phyloP scores from a whole-genome alignment of 2,329 filamentous ascomycete genomes.

The Fusarium transvaalense region DNA sequence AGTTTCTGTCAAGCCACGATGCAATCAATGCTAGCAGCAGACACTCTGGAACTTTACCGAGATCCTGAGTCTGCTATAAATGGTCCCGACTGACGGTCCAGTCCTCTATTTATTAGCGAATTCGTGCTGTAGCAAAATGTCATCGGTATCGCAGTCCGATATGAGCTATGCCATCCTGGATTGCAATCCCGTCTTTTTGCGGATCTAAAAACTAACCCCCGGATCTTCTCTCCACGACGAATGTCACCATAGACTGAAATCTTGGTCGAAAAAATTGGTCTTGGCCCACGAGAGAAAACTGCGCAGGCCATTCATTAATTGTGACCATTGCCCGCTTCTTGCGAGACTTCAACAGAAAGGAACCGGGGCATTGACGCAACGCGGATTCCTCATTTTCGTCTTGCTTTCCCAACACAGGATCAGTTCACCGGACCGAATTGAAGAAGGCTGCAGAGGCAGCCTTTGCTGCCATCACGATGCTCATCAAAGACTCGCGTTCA shows the following conservation, averaged over 20 bases:
- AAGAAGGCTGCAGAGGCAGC: background rate
- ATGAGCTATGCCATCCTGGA: slow-evolving; percentile 8
- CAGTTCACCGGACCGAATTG: background rate
- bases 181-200: background rate
- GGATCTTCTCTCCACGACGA: slow-evolving; percentile 14
- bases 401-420: no score
- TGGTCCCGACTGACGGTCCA: background rate
- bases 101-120: background rate
- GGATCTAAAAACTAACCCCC: slow-evolving; percentile 20
- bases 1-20: no score
- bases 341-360: background rate
- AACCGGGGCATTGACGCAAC: background rate
- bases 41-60: no score
- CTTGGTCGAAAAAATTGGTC: background rate
- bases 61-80: no score
- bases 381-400: background rate
- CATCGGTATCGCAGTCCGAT: slow-evolving; percentile 14
- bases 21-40: background rate
- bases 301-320: background rate
- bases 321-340: background rate
- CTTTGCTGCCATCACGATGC: slow-evolving; percentile 5
- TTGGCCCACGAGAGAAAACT: background rate
- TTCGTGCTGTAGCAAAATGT: background rate
- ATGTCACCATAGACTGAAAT: slow-evolving; percentile 7
- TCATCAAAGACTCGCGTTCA: background rate